Evolutionary conservation across 345 rosid species (phyloP).

Genomic region (Diplotaxis tenuifolia): DNA sequence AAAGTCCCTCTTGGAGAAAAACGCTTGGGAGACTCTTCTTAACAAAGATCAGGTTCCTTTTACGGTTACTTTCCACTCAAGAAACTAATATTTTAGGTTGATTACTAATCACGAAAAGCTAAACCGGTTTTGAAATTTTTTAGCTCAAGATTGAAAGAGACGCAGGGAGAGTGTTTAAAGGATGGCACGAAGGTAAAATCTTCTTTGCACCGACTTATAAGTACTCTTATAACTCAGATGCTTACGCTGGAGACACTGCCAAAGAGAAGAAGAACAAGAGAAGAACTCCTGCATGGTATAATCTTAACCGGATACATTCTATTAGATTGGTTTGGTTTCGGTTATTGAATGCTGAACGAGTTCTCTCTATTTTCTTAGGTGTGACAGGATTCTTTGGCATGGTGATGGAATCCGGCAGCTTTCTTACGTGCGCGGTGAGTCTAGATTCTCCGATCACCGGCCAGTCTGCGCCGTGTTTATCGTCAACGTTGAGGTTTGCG

Average conservation of each 20-base stretch:
- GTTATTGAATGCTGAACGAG: background rate
- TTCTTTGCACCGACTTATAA: slow-evolving; percentile 91
- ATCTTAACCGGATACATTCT: background rate
- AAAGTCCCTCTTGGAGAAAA: slow-evolving; percentile 51
- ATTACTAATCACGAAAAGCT: background rate
- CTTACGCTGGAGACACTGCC: slow-evolving; percentile 64
- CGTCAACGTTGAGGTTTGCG: slow-evolving; percentile 48
- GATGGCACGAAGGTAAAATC: slow-evolving; percentile 93
- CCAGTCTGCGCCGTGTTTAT: slow-evolving; percentile 69
- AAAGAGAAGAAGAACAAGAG: slow-evolving; percentile 69
- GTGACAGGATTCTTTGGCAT: slow-evolving; percentile 86
- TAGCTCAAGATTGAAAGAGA: slow-evolving; percentile 92
- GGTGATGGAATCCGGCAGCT: slow-evolving; percentile 68
- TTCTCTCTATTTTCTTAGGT: slow-evolving; percentile 48
- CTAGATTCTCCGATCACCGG: slow-evolving; percentile 82
- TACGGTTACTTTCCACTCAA: slow-evolving; percentile 13
- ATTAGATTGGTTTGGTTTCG: background rate
- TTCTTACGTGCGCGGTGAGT: slow-evolving; percentile 62
- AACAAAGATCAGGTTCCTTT: slow-evolving; percentile 79
- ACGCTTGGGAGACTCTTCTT: slow-evolving; percentile 64
- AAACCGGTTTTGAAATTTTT: slow-evolving; percentile 14
- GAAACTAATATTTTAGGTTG: slow-evolving; percentile 6
- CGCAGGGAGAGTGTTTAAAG: slow-evolving; percentile 78
- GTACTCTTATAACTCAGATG: slow-evolving; percentile 78
- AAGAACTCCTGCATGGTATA: slow-evolving; percentile 96